Conservation (phyloP, 192 early-diverging fungal genomes). For the Chytriomyces confervae region DNA sequence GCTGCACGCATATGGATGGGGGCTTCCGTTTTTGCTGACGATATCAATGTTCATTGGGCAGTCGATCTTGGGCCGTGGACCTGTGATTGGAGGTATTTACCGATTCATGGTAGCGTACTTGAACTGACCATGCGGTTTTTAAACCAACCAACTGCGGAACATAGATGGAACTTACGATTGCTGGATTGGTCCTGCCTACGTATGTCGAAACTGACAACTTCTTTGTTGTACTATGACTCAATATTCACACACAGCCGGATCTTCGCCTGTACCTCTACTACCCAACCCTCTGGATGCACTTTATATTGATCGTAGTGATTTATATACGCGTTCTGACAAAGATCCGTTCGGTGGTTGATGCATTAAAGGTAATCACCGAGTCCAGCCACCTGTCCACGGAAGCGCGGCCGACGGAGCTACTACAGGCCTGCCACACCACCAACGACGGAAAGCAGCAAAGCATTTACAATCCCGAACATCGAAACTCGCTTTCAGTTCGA, state of each 20-base stretch:
- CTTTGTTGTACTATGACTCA: too few relatives aligned
- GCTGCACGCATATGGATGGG: conserved; percentile 11
- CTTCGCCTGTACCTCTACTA: conserved; percentile 15
- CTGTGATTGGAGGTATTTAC: not conserved
- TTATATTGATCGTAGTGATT: not conserved
- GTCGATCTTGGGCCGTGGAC: not conserved
- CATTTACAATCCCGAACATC: not conserved
- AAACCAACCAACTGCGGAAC: too few relatives aligned
- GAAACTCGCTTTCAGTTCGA: not conserved
- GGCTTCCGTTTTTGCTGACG: not conserved
- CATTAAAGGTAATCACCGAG: not conserved
- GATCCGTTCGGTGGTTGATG: not conserved
- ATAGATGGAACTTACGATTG: conserved; percentile 19
- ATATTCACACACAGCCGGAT: not conserved
- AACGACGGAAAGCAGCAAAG: not conserved
- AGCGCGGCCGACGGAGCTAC: not conserved
- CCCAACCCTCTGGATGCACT: conserved; percentile 24
- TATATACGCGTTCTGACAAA: not conserved
- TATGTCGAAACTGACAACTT: too few relatives aligned
- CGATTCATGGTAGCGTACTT: too few relatives aligned
- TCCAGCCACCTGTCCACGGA: not conserved
- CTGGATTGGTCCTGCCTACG: conserved; percentile 8
- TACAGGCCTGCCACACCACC: not conserved
- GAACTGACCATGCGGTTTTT: too few relatives aligned
- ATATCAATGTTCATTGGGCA: not conserved